Conservation (phyloP, 2,329 filamentous ascomycete genomes). For the Pseudogymnoascus sp. region DNA sequence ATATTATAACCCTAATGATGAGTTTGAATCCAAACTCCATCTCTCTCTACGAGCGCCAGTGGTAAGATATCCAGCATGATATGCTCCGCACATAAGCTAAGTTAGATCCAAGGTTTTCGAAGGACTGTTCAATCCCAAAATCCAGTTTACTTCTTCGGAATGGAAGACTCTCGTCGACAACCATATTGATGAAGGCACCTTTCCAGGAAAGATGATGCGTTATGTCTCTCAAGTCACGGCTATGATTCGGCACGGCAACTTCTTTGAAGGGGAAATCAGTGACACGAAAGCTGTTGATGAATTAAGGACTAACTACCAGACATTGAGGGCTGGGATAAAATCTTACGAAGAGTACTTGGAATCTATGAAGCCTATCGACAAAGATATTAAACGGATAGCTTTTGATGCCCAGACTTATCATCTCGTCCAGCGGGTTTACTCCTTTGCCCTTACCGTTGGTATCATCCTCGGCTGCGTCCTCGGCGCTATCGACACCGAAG, state of each 20-base stretch:
- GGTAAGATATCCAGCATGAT: slow-evolving; percentile 18
- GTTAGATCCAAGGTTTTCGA: slow-evolving; percentile 25
- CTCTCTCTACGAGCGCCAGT: slow-evolving; percentile 30
- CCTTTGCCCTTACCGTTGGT: slow-evolving; percentile 25
- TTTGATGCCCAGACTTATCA: slow-evolving; percentile 1
- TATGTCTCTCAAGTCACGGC: slow-evolving; percentile 26
- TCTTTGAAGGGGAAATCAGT: neutral
- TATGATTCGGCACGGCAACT: slow-evolving; percentile 26
- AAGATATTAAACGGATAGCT: neutral
- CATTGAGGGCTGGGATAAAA: neutral
- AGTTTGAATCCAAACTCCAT: slow-evolving; percentile 29
- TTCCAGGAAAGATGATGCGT: slow-evolving; percentile 27
- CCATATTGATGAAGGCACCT: slow-evolving; percentile 22
- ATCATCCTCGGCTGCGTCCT: slow-evolving; percentile 29
- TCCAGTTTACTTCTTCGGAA: slow-evolving; percentile 26
- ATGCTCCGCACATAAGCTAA: neutral
- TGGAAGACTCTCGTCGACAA: slow-evolving; percentile 29
- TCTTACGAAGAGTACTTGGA: neutral
- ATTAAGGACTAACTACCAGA: neutral
- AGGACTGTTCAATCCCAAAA: slow-evolving; percentile 28
- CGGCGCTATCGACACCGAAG: slow-evolving; percentile 23
- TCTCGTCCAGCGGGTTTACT: slow-evolving; percentile 24
- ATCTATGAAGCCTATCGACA: neutral
- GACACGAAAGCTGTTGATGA: neutral
- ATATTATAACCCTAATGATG: slow-evolving; percentile 24